Evolutionary conservation across 192 early-diverging fungal species (phyloP).

Genomic region (Linnemannia schmuckeri): DNA sequence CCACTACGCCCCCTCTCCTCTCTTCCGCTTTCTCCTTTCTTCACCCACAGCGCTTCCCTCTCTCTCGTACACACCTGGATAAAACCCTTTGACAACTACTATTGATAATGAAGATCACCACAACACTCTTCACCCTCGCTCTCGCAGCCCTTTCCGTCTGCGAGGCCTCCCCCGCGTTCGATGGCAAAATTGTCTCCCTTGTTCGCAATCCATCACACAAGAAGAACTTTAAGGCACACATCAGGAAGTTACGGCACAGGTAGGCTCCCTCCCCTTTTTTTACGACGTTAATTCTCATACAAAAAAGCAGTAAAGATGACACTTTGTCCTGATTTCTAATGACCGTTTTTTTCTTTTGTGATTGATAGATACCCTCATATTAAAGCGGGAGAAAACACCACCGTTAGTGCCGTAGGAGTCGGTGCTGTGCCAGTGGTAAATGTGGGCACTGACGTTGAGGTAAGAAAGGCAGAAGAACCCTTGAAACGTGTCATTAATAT

Average conservation of each 20-base stretch:
- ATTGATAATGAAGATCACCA: background rate
- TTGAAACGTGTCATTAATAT: background rate
- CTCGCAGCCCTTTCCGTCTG: background rate
- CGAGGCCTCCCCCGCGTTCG: background rate
- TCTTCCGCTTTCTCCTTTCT: too few relatives aligned
- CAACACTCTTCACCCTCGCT: background rate
- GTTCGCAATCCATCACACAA: slow-evolving; percentile 12
- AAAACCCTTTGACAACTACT: background rate
- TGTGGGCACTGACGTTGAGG: background rate
- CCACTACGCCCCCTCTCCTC: too few relatives aligned
- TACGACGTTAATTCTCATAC: background rate
- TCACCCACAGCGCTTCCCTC: too few relatives aligned
- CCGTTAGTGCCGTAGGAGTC: background rate
- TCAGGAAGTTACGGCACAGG: background rate
- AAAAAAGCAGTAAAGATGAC: background rate
- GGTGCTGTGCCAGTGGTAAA: background rate
- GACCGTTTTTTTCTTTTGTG: background rate
- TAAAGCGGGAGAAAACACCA: background rate
- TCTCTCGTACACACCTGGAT: background rate
- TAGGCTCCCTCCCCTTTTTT: background rate
- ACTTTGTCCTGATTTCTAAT: background rate
- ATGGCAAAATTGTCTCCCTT: background rate
- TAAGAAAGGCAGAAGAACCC: background rate
- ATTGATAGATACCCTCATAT: background rate
- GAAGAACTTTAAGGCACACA: background rate